phyloP scores from a whole-genome alignment of 257 asterid species.

The Lycium ferocissimum region DNA sequence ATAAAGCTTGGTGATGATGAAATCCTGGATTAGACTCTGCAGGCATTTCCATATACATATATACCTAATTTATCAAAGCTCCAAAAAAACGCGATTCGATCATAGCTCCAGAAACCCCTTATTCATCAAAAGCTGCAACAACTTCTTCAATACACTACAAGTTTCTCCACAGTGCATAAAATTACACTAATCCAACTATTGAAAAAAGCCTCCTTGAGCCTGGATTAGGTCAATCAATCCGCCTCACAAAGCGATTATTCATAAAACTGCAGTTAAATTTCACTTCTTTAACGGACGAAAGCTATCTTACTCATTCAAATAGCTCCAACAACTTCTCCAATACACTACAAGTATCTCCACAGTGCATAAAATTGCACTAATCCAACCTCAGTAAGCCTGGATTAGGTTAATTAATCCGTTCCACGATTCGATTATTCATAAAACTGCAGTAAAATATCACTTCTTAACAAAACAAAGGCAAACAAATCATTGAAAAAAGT shows the following conservation, averaged over 20 bases:
- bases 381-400: not conserved
- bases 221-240: not conserved
- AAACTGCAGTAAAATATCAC: not conserved
- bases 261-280: not conserved
- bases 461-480: not conserved
- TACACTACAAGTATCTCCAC: not conserved
- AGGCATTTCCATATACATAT: constrained; percentile 53
- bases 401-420: not conserved
- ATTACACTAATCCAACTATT: not conserved
- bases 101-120: constrained; percentile 14
- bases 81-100: not conserved
- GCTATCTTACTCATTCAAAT: not conserved
- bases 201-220: not conserved
- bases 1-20: constrained; percentile 45
- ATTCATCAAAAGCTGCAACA: not conserved
- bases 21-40: constrained; percentile 66
- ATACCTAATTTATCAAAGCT: not conserved
- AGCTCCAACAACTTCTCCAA: not conserved
- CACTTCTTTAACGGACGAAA: not conserved
- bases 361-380: not conserved
- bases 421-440: not conserved
- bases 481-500: not conserved
- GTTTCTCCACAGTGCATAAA: not conserved
- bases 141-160: not conserved
- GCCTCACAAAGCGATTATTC: not conserved